Evolutionary conservation across 169 alveolate genomes (phyloP).

Genomic region (Plasmodium reichenowi): DNA sequence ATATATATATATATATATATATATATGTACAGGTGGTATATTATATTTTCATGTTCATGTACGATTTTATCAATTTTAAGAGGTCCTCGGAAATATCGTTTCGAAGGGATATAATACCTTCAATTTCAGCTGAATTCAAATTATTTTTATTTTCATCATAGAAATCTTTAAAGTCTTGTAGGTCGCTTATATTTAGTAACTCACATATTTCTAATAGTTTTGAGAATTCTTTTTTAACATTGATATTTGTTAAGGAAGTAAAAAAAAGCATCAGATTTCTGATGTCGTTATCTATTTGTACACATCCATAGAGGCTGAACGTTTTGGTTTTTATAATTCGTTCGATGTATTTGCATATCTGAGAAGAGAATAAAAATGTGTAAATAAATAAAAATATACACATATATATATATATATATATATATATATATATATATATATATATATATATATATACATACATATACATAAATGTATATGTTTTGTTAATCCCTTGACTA

Average conservation of each 20-base stretch:
- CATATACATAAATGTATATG: too few relatives aligned
- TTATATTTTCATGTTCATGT: conserved; percentile 18
- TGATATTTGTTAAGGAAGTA: conserved; percentile 60
- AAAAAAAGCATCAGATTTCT: conserved; percentile 66
- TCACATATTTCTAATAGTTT: conserved; percentile 70
- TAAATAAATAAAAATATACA: not conserved
- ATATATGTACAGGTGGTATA: not conserved
- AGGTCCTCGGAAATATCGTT: conserved; percentile 57
- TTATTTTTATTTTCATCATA: conserved; percentile 67
- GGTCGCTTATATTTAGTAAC: conserved; percentile 40
- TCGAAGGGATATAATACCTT: conserved; percentile 37
- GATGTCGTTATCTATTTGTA: conserved; percentile 73
- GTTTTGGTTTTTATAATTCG: conserved; percentile 50
- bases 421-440: not conserved
- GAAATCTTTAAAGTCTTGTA: conserved; percentile 70
- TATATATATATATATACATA: not conserved
- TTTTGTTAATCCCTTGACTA: not conserved
- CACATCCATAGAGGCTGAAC: conserved; percentile 66
- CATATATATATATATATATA: not conserved
- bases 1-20: not conserved
- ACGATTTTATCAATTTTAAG: conserved; percentile 24
- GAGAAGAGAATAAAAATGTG: not conserved
- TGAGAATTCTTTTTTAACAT: conserved; percentile 54
- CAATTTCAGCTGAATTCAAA: conserved; percentile 33
- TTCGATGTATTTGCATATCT: conserved; percentile 75